phyloP scores from a whole-genome alignment of 768 basidiomycete species.

The Lactarius sanguifluus region DNA sequence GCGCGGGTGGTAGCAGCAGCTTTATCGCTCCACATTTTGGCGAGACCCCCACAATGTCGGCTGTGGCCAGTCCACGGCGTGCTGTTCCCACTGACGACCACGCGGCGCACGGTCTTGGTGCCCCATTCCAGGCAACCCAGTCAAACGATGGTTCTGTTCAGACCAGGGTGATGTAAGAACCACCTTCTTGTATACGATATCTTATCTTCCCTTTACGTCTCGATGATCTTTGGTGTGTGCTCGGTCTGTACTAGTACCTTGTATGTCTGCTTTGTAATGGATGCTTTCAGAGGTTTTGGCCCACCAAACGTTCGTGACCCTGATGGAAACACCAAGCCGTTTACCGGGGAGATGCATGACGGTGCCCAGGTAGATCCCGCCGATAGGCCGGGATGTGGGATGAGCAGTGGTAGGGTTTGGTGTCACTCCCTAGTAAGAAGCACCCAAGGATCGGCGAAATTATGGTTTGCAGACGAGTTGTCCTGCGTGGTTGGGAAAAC shows the following conservation, averaged over 20 bases:
- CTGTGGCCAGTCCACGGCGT: conserved; percentile 45
- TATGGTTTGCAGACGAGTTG: not conserved
- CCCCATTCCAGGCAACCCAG: conserved; percentile 13
- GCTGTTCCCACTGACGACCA: conserved; percentile 29
- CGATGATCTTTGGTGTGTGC: not conserved
- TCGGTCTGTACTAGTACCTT: conserved; percentile 18
- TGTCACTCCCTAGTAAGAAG: not conserved
- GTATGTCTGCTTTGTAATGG: conserved; percentile 22
- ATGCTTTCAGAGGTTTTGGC: conserved; percentile 1
- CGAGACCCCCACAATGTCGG: conserved; percentile 59
- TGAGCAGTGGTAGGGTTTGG: not conserved
- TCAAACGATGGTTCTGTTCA: conserved; percentile 18
- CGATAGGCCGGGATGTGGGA: not conserved
- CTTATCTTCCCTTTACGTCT: not conserved
- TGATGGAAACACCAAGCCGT: not conserved
- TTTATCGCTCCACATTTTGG: conserved; percentile 74
- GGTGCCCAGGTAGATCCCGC: not conserved
- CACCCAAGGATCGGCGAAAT: not conserved
- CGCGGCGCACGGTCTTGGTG: conserved; percentile 32
- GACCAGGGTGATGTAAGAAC: conserved; percentile 11
- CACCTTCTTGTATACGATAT: not conserved
- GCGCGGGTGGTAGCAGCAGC: conserved; percentile 79
- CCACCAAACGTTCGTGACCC: not conserved
- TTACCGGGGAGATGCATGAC: not conserved
- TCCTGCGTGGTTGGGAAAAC: not conserved